phyloP scores from a whole-genome alignment of 805 yeast genomes.

The Wickerhamomyces strasburgensis region DNA sequence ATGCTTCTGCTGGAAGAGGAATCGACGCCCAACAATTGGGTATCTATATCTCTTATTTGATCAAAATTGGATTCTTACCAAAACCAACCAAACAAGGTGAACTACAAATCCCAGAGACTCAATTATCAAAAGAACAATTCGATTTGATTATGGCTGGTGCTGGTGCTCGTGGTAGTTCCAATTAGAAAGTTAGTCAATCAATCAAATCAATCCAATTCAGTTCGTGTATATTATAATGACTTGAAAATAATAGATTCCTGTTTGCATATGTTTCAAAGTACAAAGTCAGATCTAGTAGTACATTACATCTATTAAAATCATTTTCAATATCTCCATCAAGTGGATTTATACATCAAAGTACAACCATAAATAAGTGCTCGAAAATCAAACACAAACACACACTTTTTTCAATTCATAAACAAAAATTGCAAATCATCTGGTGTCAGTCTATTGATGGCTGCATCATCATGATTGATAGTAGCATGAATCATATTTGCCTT shows the following conservation, averaged over 20 bases:
- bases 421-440: conserved; percentile 94
- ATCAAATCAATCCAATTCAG: too few species aligned
- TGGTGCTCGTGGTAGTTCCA: conserved; percentile 69
- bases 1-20: conserved; percentile 67
- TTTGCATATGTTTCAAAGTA: too few species aligned
- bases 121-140: conserved; percentile 52
- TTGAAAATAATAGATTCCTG: too few species aligned
- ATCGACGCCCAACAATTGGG: conserved; percentile 65
- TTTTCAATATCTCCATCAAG: too few species aligned
- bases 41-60: conserved; percentile 73
- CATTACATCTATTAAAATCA: too few species aligned
- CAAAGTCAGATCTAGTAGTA: too few species aligned
- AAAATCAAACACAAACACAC: not conserved
- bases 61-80: conserved; percentile 75
- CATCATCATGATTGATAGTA: conserved; percentile 87
- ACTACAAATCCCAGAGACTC: conserved; percentile 49
- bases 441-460: conserved; percentile 81
- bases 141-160: conserved; percentile 59
- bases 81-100: conserved; percentile 44
- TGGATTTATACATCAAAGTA: too few species aligned
- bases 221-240: too few species aligned
- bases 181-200: too few species aligned
- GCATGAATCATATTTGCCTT: conserved; percentile 98
- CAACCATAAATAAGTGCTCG: too few species aligned
- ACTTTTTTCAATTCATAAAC: conserved; percentile 58